Evolutionary conservation across 495 filamentous ascomycete genomes (phyloP).

Genomic region (Bombardia bombarda): DNA sequence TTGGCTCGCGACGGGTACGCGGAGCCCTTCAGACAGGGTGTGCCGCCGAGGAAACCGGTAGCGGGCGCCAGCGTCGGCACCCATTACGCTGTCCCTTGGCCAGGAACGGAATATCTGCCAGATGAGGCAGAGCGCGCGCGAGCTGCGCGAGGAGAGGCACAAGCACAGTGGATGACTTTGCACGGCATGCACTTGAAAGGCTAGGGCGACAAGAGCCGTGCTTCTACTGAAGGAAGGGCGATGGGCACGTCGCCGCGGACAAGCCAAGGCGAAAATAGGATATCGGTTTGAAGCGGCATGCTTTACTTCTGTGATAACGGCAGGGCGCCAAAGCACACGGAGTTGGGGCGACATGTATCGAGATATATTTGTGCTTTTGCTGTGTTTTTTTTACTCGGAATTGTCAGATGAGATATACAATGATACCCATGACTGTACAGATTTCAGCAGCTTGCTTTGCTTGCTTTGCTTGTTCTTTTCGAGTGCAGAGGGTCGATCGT

Average conservation of each 20-base stretch:
- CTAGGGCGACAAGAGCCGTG: not conserved
- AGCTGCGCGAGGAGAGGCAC: slow-evolving; percentile 1
- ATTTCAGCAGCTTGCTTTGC: too few relatives aligned
- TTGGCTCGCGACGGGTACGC: not conserved
- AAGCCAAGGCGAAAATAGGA: too few relatives aligned
- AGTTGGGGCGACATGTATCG: too few relatives aligned
- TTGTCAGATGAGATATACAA: too few relatives aligned
- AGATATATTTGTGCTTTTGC: too few relatives aligned
- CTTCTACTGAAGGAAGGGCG: not conserved
- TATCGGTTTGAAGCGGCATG: too few relatives aligned
- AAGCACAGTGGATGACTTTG: slow-evolving; percentile 5
- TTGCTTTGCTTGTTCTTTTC: too few relatives aligned
- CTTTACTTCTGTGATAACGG: too few relatives aligned
- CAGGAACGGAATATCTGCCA: not conserved
- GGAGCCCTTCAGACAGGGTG: not conserved
- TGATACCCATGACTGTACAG: too few relatives aligned
- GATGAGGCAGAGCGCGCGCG: slow-evolving; percentile 1
- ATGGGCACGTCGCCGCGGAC: not conserved
- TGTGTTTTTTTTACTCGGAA: too few relatives aligned
- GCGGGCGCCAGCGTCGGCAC: slow-evolving; percentile 4
- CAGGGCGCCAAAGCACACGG: too few relatives aligned
- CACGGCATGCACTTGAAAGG: not conserved
- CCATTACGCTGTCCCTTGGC: slow-evolving; percentile 3
- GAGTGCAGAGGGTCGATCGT: too few relatives aligned
- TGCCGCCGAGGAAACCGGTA: slow-evolving; percentile 3